Evolutionary conservation across 176 grass and related monocot species (phyloP).

Genomic region (Saccharum officinarum): DNA sequence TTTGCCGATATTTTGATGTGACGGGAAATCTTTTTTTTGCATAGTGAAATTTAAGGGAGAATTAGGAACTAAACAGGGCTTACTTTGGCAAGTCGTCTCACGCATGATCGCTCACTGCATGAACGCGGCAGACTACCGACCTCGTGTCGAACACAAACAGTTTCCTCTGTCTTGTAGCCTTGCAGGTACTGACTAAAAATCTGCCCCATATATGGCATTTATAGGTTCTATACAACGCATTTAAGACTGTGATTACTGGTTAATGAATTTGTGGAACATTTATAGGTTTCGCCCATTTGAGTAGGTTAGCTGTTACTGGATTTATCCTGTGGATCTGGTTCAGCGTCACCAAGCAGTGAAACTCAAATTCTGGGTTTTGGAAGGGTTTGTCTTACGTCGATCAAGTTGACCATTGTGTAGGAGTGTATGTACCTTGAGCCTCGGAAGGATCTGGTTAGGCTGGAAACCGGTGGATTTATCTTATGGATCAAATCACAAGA

Average conservation of each 20-base stretch:
- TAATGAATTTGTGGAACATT: neutral
- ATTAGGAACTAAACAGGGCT: no score
- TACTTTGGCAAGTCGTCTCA: no score
- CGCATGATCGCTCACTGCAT: neutral
- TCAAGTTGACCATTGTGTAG: neutral
- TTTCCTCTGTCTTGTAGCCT: neutral
- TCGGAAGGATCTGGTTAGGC: constrained; percentile 14
- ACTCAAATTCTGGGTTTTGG: neutral
- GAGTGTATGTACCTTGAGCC: neutral
- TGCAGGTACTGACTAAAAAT: neutral
- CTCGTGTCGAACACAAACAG: neutral
- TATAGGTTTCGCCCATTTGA: no score
- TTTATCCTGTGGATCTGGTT: neutral
- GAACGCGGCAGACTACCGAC: neutral
- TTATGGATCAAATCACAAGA: constrained; percentile 7
- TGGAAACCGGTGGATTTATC: constrained; percentile 10
- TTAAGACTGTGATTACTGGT: neutral
- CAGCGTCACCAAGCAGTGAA: neutral
- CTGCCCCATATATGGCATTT: neutral
- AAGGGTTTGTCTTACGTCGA: neutral
- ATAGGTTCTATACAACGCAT: neutral
- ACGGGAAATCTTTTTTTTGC: no score
- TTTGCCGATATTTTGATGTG: no score
- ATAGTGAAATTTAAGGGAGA: no score
- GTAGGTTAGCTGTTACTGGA: neutral